Evolutionary conservation across 164 flowering plant genomes (phyloP), one percentile per base, ranked within the genome.

Genomic region (Vitis rupestris): DNA sequence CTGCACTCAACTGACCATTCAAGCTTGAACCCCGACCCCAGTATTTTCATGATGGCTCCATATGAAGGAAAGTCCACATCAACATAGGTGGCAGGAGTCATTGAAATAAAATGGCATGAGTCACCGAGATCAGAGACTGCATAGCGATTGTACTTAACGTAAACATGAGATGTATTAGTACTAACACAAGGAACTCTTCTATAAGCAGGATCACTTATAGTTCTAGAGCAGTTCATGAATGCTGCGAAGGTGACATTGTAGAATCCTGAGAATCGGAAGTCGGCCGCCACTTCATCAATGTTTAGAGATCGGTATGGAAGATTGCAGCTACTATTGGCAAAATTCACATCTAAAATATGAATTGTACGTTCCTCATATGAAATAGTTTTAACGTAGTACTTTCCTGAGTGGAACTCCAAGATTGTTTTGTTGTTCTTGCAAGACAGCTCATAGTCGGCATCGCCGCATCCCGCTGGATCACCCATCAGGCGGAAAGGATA

Each of bases 371-470:
- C 17, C 1, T 50, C 65, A 23, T 75, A 67, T 3, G 71, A 70
- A 51, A 75, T 75, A 17, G 49, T 16, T 61, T 54, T 70, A 12
- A 75, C 78, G 8, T 8, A 59, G 72, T 69, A 69, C 10, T 56
- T 63, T 9, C 71, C 68, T 5, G 49, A 44, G 27, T n/a, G 23
- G 13, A 70, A 61, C 10, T 66, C 59, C 5, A 75, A 15, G 58
- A 67, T 31, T 11, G 78, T 66, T n/a, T 56, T 14, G 74, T 67
- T 67, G 68, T 65, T 67, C 48, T 61, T n/a, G 71, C 78, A 75
- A 23, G 68, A 50, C 7, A 75, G 68, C 16, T 67, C 31, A 27
- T 59, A 75, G 50, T 31, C 72, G 0, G 61, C 30, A 16, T 68
- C 61, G 10, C 76, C 74, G 51, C 74, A 70, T 50, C 54, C 55